Conservation (phyloP, 345 rosid species). For the Eucalyptus grandis region DNA sequence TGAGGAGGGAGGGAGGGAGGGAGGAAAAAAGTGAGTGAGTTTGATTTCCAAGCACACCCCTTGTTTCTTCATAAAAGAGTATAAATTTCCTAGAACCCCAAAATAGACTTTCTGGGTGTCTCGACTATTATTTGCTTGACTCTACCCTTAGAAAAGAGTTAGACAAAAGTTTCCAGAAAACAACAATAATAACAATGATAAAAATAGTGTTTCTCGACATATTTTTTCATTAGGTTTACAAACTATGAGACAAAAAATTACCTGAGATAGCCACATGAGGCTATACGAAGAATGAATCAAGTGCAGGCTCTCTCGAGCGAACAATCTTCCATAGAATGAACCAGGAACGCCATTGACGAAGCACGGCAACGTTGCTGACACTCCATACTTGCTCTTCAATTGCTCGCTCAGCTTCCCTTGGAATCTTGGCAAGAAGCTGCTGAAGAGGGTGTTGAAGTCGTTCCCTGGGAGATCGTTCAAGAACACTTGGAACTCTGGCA, state of each 20-base stretch:
- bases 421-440: conserved; percentile 13
- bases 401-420: not conserved
- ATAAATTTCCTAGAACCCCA: not conserved
- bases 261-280: conserved; percentile 47
- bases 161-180: not conserved
- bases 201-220: not conserved
- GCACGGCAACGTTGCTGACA: not conserved
- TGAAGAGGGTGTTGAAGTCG: conserved; percentile 36
- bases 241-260: not conserved
- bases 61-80: not conserved
- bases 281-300: conserved; percentile 38
- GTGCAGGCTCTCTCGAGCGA: conserved; percentile 11
- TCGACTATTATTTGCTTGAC: not conserved
- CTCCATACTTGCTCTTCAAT: not conserved
- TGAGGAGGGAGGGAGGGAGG: not conserved
- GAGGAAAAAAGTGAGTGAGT: not conserved
- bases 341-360: conserved; percentile 24
- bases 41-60: not conserved
- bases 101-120: not conserved
- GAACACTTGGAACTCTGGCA: conserved; percentile 26
- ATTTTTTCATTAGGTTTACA: not conserved
- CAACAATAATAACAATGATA: not conserved
- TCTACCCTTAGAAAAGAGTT: not conserved
- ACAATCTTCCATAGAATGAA: conserved; percentile 43
- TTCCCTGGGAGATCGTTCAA: conserved; percentile 46